These are phyloP conservation scores for Termitomyces sp. DNA, from an alignment of 768 basidiomycete species.

Conservation along the genomic window DNA sequence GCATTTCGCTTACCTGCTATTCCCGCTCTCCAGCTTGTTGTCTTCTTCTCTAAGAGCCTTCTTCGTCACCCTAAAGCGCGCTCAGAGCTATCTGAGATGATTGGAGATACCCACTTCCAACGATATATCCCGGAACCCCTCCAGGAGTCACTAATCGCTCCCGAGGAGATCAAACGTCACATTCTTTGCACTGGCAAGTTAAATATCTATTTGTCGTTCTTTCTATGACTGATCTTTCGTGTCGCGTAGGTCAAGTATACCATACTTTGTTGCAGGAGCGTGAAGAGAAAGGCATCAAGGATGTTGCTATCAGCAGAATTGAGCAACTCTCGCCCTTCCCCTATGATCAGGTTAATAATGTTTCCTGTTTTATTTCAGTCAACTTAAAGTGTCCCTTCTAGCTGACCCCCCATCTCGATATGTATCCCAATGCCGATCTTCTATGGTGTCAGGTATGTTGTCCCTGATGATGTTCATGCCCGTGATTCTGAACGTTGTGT, in stretches of 20 bases:
- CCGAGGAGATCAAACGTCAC: conserved; percentile 88
- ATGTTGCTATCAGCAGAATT: conserved; percentile 90
- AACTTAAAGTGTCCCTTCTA: conserved; percentile 22
- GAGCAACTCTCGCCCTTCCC: conserved; percentile 98
- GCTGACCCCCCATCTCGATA: conserved; percentile 92
- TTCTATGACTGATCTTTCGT: conserved; percentile 1
- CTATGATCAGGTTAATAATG: conserved; percentile 74
- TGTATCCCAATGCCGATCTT: conserved; percentile 92
- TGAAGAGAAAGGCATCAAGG: conserved; percentile 85
- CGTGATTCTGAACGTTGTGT: conserved; percentile 7
- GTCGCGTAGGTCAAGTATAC: conserved; percentile 84
- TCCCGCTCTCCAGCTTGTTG: conserved; percentile 54
- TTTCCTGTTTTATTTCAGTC: background rate
- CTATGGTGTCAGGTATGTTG: conserved; percentile 81
- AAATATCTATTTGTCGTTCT: background rate
- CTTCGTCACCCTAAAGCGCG: conserved; percentile 93
- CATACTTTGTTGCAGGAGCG: conserved; percentile 85
- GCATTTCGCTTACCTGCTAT: background rate
- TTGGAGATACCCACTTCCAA: conserved; percentile 86
- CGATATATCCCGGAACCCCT: conserved; percentile 88
- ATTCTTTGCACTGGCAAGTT: conserved; percentile 77
- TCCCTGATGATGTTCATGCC: background rate
- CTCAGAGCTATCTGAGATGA: conserved; percentile 85
- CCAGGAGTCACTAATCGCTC: conserved; percentile 64
- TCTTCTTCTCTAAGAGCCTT: conserved; percentile 97